These are phyloP conservation scores for Agaricus subrufescens DNA, from an alignment of 768 basidiomycete species.

Conservation along the genomic window DNA sequence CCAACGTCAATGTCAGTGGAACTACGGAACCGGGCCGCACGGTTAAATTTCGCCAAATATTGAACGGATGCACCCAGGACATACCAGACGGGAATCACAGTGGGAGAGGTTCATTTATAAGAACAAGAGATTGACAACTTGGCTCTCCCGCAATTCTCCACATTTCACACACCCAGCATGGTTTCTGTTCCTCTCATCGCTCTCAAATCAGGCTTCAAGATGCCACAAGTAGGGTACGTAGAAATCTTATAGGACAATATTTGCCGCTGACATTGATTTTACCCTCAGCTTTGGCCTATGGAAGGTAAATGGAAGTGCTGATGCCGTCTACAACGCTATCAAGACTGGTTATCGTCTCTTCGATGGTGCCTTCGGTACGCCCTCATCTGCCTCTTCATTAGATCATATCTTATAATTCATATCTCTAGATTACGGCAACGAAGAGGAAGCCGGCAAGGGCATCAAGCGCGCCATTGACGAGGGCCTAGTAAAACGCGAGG, in stretches of 20 bases:
- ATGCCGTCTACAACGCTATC: slow-evolving; percentile 81
- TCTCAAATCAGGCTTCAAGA: slow-evolving; percentile 11
- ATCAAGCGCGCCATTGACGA: slow-evolving; percentile 73
- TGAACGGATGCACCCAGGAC: no score
- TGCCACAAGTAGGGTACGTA: slow-evolving; percentile 13
- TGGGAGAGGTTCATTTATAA: no score
- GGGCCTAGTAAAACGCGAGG: slow-evolving; percentile 83
- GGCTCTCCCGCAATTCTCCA: not conserved
- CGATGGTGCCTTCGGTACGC: slow-evolving; percentile 61
- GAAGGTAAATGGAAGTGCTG: slow-evolving; percentile 45
- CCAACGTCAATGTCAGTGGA: not conserved
- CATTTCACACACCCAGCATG: not conserved
- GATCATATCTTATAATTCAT: slow-evolving; percentile 6
- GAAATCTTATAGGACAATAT: not conserved
- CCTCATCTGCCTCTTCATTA: not conserved
- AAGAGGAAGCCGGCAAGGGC: slow-evolving; percentile 80
- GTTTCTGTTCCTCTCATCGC: slow-evolving; percentile 10
- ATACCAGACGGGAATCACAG: no score
- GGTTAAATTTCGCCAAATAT: slow-evolving; percentile 1
- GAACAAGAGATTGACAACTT: no score
- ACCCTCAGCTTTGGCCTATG: slow-evolving; percentile 25
- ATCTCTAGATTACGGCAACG: slow-evolving; percentile 74
- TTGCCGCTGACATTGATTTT: not conserved
- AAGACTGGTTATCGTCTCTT: slow-evolving; percentile 84
- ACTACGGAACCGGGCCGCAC: not conserved